Evolutionary conservation across 2,329 filamentous ascomycete species (phyloP).

Genomic region (Diaporthe nobilis): DNA sequence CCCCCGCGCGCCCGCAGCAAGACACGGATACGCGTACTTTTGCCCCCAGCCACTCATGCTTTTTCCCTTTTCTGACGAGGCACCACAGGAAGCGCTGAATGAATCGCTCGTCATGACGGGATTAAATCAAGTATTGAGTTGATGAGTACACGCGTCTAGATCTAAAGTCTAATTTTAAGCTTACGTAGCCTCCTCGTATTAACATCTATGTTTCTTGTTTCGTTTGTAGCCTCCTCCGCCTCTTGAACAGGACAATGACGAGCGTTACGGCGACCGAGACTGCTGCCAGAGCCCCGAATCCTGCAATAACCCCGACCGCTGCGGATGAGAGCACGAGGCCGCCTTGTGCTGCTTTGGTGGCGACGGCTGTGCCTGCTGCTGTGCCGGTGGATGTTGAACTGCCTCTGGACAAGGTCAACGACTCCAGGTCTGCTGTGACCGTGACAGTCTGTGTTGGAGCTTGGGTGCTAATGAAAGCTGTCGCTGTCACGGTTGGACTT

Average conservation of each 20-base stretch:
- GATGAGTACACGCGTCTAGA: background rate
- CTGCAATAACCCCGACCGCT: constrained; percentile 6
- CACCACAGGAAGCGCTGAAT: too few relatives aligned
- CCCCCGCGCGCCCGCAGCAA: background rate
- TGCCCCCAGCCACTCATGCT: too few relatives aligned
- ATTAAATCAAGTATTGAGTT: too few relatives aligned
- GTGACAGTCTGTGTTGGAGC: constrained; percentile 15
- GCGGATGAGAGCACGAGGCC: background rate
- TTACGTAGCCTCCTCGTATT: too few relatives aligned
- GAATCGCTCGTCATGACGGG: fast-evolving
- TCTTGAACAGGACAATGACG: background rate
- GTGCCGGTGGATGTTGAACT: background rate
- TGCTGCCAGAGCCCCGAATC: constrained; percentile 12
- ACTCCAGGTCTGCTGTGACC: background rate
- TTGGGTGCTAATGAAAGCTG: constrained; percentile 5
- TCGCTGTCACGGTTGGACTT: constrained; percentile 8
- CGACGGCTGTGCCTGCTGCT: background rate
- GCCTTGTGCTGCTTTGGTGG: constrained; percentile 3
- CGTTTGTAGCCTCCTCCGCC: background rate
- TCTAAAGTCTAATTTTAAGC: background rate
- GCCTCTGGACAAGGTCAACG: constrained; percentile 1
- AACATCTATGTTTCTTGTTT: background rate
- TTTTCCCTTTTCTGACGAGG: background rate
- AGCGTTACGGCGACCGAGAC: background rate
- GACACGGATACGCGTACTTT: background rate